Percentiles rank a stretch among this genome's conserved stretches.
Conservation (phyloP, 768 basidiomycete species). For the Rhodotorula toruloides region DNA sequence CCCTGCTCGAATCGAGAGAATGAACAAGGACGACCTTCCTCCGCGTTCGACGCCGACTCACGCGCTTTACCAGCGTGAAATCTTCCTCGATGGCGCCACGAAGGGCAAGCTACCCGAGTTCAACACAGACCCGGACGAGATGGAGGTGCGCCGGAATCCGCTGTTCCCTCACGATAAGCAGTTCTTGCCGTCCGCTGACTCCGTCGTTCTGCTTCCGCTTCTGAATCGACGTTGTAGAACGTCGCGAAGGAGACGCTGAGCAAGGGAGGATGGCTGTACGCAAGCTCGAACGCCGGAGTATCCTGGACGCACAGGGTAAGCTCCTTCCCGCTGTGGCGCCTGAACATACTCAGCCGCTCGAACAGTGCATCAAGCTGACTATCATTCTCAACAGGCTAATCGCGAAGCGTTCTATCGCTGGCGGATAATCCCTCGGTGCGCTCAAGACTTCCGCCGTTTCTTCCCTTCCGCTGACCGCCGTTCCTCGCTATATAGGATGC, state of each 20-base stretch:
- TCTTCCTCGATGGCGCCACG: constrained; percentile 45
- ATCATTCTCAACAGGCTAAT: constrained; percentile 48
- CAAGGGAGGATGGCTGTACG: constrained; percentile 65
- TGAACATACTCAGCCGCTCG: not conserved
- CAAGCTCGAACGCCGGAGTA: constrained; percentile 69
- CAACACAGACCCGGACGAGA: constrained; percentile 37
- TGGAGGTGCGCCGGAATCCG: constrained; percentile 4
- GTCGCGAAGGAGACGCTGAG: constrained; percentile 51
- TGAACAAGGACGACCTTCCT: constrained; percentile 23
- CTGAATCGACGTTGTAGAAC: constrained; percentile 31
- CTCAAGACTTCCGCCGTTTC: too few relatives aligned
- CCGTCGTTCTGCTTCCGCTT: constrained; percentile 45
- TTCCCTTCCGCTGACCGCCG: not conserved
- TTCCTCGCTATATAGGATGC: constrained; percentile 35
- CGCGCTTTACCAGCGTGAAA: constrained; percentile 55
- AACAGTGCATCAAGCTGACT: not conserved
- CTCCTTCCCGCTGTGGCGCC: not conserved
- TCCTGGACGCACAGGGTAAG: constrained; percentile 59
- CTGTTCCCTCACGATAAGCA: constrained; percentile 38
- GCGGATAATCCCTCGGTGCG: constrained; percentile 56
- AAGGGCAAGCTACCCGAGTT: constrained; percentile 9
- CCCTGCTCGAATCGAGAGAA: not conserved
- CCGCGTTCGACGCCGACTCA: constrained; percentile 48
- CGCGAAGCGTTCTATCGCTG: constrained; percentile 60
- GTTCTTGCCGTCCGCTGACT: constrained; percentile 43